Evolutionary conservation across 768 basidiomycete species (phyloP).

Genomic region (Lentinula aciculospora): DNA sequence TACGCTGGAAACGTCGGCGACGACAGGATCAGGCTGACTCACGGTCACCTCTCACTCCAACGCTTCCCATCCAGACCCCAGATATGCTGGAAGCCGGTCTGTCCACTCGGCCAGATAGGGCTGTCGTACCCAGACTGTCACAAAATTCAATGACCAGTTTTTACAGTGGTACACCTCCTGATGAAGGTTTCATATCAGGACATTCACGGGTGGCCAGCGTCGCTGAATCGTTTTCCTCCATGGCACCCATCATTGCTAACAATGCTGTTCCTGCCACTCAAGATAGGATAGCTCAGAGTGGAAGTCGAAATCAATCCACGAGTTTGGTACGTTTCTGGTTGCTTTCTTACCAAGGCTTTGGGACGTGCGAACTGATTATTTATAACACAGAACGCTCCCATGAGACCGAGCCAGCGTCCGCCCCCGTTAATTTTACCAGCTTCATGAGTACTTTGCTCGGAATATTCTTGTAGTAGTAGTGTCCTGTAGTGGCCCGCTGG

Average conservation of each 20-base stretch:
- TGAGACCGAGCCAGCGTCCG: slow-evolving; percentile 24
- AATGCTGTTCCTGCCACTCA: background rate
- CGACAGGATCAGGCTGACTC: background rate
- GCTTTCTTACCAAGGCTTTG: background rate
- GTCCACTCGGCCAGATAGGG: slow-evolving; percentile 12
- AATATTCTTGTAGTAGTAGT: background rate
- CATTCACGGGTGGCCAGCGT: slow-evolving; percentile 4
- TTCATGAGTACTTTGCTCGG: background rate
- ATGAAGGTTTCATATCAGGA: background rate
- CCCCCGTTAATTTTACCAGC: slow-evolving; percentile 19
- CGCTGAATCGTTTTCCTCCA: background rate
- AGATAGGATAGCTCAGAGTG: no score
- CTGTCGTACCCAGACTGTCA: background rate
- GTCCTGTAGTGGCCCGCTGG: background rate
- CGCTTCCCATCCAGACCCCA: slow-evolving; percentile 27
- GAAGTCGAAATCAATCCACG: background rate
- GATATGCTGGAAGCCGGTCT: slow-evolving; percentile 22
- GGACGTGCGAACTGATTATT: slow-evolving; percentile 6
- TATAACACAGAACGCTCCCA: slow-evolving; percentile 17
- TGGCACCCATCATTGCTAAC: background rate
- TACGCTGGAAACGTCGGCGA: slow-evolving; percentile 20
- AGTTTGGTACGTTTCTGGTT: slow-evolving; percentile 4
- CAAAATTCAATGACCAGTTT: slow-evolving; percentile 4
- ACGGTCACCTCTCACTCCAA: slow-evolving; percentile 22
- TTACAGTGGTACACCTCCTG: background rate